Conservation (phyloP, 2,329 filamentous ascomycete genomes). For the Xenosphaeropsis pyriputrescens region DNA sequence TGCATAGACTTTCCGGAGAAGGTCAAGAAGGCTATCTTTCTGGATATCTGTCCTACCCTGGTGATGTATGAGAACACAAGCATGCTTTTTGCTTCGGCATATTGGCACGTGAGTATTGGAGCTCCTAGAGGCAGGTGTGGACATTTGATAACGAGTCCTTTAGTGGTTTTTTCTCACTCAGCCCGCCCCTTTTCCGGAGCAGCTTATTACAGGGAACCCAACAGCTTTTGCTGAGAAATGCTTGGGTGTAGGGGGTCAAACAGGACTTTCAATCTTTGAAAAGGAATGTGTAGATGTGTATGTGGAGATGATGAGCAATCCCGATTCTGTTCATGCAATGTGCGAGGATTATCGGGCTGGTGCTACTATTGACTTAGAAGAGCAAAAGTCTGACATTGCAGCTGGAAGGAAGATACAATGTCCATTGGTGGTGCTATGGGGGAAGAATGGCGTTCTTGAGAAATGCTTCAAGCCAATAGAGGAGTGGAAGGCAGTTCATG, state of each 20-base stretch:
- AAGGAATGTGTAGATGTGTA: slow-evolving; percentile 4
- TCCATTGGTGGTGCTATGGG: slow-evolving; percentile 35
- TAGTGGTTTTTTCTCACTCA: too few relatives aligned
- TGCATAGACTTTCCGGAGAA: slow-evolving; percentile 17
- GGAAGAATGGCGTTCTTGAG: slow-evolving; percentile 30
- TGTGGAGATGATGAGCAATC: slow-evolving; percentile 16
- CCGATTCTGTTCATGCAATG: slow-evolving; percentile 27
- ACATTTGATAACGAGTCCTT: too few relatives aligned
- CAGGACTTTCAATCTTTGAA: slow-evolving; percentile 18
- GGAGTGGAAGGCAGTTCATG: slow-evolving; percentile 33
- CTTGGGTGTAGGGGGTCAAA: too few relatives aligned
- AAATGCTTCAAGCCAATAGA: slow-evolving; percentile 29
- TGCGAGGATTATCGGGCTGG: slow-evolving; percentile 41
- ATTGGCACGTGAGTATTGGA: too few relatives aligned
- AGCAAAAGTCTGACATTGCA: slow-evolving; percentile 28
- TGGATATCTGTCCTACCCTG: too few relatives aligned
- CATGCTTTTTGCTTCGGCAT: too few relatives aligned
- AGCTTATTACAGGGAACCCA: too few relatives aligned
- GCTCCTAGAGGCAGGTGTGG: too few relatives aligned
- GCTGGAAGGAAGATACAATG: slow-evolving; percentile 26
- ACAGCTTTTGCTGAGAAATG: too few relatives aligned
- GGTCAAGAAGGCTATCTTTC: too few relatives aligned
- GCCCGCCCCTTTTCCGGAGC: too few relatives aligned
- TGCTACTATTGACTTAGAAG: slow-evolving; percentile 34
- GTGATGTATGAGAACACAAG: too few relatives aligned